Percentiles rank a stretch among this genome's conserved stretches.
These are phyloP conservation scores for Hemisphaericaspora xylanilytica DNA, from an alignment of 1,139 yeast species.

Conservation along the genomic window DNA sequence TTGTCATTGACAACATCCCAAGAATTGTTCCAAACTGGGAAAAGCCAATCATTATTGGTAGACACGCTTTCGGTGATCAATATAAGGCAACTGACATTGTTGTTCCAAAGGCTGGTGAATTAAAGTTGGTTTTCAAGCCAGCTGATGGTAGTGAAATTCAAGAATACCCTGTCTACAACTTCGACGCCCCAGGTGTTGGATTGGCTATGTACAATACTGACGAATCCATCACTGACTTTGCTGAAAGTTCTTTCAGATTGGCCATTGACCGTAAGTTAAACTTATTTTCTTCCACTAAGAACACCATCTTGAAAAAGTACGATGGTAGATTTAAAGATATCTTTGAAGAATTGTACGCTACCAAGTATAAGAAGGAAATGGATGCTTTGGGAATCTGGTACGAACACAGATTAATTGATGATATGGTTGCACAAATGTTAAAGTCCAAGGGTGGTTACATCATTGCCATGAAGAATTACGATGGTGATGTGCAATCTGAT, in stretches of 20 bases:
- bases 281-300: conserved; percentile 84
- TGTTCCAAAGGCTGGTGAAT: conserved; percentile 73
- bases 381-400: conserved; percentile 84
- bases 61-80: conserved; percentile 97
- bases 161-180: conserved; percentile 66
- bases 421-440: conserved; percentile 98
- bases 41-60: conserved; percentile 90
- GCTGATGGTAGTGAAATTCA: conserved; percentile 58
- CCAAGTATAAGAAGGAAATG: conserved; percentile 64
- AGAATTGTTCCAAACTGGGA: conserved; percentile 92
- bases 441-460: conserved; percentile 93
- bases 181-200: conserved; percentile 78
- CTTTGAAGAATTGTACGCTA: conserved; percentile 76
- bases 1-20: conserved; percentile 85
- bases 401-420: conserved; percentile 95
- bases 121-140: conserved; percentile 79
- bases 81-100: conserved; percentile 89
- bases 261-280: conserved; percentile 78
- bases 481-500: conserved; percentile 96
- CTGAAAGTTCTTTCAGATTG: conserved; percentile 86
- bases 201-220: conserved; percentile 95
- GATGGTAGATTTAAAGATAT: conserved; percentile 95
- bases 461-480: conserved; percentile 94
- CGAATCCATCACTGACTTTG: conserved; percentile 85
- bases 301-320: conserved; percentile 88